Evolutionary conservation across 2,329 filamentous ascomycete genomes (phyloP).

Genomic region (Pezizomycotina sp.): DNA sequence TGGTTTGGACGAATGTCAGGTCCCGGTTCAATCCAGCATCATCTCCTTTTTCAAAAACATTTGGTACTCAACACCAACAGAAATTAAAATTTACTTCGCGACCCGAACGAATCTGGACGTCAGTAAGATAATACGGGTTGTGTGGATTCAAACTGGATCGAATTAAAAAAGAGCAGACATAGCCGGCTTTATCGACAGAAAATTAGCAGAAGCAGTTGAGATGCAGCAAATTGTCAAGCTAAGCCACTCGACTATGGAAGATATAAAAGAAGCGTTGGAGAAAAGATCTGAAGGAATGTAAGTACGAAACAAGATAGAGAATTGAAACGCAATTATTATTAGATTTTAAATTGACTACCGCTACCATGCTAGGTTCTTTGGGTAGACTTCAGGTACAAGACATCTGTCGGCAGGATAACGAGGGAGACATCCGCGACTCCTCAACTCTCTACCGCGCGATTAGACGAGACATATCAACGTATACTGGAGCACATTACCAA

Average conservation of each 20-base stretch:
- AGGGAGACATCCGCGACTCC: conserved; percentile 26
- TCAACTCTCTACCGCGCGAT: conserved; percentile 26
- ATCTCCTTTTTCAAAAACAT: too few relatives aligned
- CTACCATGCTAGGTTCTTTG: conserved; percentile 33
- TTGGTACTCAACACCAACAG: too few relatives aligned
- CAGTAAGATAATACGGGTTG: too few relatives aligned
- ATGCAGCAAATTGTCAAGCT: conserved; percentile 17
- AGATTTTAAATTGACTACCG: too few relatives aligned
- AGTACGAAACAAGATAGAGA: not conserved
- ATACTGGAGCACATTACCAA: conserved; percentile 22
- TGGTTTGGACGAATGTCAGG: too few relatives aligned
- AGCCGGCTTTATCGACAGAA: conserved; percentile 15
- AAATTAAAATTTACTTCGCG: too few relatives aligned
- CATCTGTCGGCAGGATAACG: conserved; percentile 27
- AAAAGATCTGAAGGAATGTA: conserved; percentile 28
- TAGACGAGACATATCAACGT: conserved; percentile 26
- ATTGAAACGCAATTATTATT: too few relatives aligned
- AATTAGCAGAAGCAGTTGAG: conserved; percentile 12
- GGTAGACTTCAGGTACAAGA: conserved; percentile 29
- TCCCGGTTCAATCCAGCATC: too few relatives aligned
- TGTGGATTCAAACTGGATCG: too few relatives aligned
- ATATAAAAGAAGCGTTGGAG: conserved; percentile 25
- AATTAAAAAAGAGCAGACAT: too few relatives aligned
- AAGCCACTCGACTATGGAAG: conserved; percentile 19
- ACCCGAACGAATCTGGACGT: too few relatives aligned